phyloP scores from a whole-genome alignment of 176 grass and related monocot genomes.

The Oryza meridionalis region DNA sequence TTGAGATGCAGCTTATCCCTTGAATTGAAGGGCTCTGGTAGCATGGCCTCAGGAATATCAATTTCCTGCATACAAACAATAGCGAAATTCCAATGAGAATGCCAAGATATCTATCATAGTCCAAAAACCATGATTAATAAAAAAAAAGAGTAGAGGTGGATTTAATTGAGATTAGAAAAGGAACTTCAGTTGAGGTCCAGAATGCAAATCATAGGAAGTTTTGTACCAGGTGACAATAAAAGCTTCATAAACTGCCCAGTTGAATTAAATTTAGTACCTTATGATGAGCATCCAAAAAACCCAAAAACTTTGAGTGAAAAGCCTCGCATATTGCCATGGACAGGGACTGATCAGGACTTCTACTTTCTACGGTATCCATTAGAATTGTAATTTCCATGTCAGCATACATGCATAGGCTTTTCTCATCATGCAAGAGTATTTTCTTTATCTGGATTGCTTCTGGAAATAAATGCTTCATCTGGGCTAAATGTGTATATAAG shows the following conservation, averaged over 20 bases:
- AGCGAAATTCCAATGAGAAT: constrained; percentile 5
- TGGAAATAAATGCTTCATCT: constrained; percentile 89
- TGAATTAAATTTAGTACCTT: constrained; percentile 66
- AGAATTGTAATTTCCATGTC: constrained; percentile 86
- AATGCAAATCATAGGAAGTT: constrained; percentile 17
- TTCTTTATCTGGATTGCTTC: constrained; percentile 85
- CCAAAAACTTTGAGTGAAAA: constrained; percentile 79
- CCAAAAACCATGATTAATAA: neutral
- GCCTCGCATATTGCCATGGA: constrained; percentile 66
- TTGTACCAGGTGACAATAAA: neutral
- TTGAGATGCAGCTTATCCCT: constrained; percentile 47
- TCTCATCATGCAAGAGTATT: constrained; percentile 77
- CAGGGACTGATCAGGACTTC: constrained; percentile 51
- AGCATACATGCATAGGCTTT: constrained; percentile 77
- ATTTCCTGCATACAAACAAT: constrained; percentile 56
- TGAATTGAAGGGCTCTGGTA: constrained; percentile 89
- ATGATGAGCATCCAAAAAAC: constrained; percentile 59
- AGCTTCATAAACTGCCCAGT: neutral
- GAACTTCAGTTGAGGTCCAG: neutral
- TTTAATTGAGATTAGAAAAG: too few relatives aligned
- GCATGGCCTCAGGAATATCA: constrained; percentile 71
- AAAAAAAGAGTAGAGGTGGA: neutral
- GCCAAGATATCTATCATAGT: constrained; percentile 23
- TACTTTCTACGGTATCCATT: constrained; percentile 55
- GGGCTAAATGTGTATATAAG: constrained; percentile 65